Evolutionary conservation across 2,329 filamentous ascomycete genomes (phyloP).

Genomic region (Scopulariopsis brevicaulis): DNA sequence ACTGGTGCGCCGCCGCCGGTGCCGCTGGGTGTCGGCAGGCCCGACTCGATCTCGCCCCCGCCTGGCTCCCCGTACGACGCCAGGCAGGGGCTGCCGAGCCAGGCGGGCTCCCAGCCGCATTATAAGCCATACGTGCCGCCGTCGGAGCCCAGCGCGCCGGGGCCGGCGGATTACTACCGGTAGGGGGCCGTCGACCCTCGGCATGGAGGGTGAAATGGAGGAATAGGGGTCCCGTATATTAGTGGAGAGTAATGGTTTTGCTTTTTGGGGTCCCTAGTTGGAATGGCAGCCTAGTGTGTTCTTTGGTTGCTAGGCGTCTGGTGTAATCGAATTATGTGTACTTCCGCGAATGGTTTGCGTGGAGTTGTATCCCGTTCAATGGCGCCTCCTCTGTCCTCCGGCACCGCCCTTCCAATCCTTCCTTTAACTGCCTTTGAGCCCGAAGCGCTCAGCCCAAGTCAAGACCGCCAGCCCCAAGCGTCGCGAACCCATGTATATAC

Average conservation of each 20-base stretch:
- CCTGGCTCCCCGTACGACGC: slow-evolving; percentile 37
- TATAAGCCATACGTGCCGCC: slow-evolving; percentile 51
- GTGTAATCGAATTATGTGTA: background rate
- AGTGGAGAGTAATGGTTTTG: background rate
- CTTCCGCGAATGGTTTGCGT: background rate
- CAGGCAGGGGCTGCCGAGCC: slow-evolving; percentile 37
- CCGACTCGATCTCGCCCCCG: slow-evolving; percentile 23
- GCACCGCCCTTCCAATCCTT: no score
- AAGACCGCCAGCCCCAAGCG: no score
- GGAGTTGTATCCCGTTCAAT: background rate
- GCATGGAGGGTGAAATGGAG: slow-evolving; percentile 6
- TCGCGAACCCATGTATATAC: background rate
- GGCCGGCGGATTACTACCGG: slow-evolving; percentile 45
- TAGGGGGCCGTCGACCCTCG: slow-evolving; percentile 18
- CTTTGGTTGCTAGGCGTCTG: background rate
- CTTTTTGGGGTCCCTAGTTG: background rate
- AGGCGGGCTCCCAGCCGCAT: slow-evolving; percentile 29
- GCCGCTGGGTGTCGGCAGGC: slow-evolving; percentile 21
- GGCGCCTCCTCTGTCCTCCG: background rate
- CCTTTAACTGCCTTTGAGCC: background rate
- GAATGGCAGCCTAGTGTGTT: background rate
- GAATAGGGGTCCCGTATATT: background rate
- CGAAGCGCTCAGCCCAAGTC: no score
- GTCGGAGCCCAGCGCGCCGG: slow-evolving; percentile 32
- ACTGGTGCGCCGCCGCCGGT: slow-evolving; percentile 27